A percentile compares a stretch with the other conserved stretches of the same genome.
phyloP scores from a whole-genome alignment of 1,284 basidiomycete species.

The Hemileia vastatrix region DNA sequence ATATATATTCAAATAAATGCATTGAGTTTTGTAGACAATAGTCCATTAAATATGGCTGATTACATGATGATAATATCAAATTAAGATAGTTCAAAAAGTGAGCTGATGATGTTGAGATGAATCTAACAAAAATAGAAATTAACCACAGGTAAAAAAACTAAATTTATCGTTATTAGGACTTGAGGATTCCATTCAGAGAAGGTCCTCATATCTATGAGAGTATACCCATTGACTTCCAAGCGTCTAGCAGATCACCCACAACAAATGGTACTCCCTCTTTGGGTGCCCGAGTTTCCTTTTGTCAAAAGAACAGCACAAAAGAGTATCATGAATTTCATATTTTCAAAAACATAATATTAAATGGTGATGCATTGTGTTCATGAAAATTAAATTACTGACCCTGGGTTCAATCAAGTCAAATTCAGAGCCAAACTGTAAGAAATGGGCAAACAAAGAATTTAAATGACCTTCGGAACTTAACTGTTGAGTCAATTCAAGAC shows the following conservation, averaged over 20 bases:
- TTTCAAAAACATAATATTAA: neutral
- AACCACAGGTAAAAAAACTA: too few relatives aligned
- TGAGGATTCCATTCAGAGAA: too few relatives aligned
- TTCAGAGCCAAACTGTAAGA: constrained; percentile 21
- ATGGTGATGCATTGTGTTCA: neutral
- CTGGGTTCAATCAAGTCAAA: constrained; percentile 23
- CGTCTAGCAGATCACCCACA: constrained; percentile 20
- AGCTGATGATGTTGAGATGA: too few relatives aligned
- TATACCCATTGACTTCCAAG: constrained; percentile 23
- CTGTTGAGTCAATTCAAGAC: neutral
- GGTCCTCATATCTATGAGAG: too few relatives aligned
- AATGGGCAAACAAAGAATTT: constrained; percentile 21
- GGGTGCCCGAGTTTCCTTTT: constrained; percentile 18
- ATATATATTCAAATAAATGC: too few relatives aligned
- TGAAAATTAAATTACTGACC: neutral
- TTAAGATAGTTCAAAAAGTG: too few relatives aligned
- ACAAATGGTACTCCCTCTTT: constrained; percentile 22
- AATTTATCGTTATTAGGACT: too few relatives aligned
- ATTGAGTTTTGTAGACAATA: too few relatives aligned
- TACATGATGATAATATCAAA: too few relatives aligned
- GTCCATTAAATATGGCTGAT: too few relatives aligned
- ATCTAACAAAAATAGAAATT: too few relatives aligned
- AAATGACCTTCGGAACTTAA: constrained; percentile 22
- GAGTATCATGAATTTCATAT: neutral
- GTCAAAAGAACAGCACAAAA: neutral